Conservation (phyloP, 1,284 basidiomycete genomes). For the Malassezia slooffiae region DNA sequence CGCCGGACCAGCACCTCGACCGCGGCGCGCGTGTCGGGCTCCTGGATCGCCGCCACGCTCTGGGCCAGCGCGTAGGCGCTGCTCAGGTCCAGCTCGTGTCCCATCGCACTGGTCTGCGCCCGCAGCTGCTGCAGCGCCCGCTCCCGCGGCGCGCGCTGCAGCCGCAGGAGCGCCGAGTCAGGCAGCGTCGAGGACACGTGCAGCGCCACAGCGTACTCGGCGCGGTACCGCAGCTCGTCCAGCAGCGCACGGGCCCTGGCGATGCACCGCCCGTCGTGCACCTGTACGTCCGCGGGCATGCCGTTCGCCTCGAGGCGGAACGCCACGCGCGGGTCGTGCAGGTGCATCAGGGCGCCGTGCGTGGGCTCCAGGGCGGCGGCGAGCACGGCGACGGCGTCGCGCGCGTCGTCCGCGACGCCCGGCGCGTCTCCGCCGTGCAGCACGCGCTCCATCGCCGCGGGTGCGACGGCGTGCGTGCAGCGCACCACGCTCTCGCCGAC, state of each 20-base stretch:
- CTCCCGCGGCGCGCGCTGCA: constrained; percentile 84
- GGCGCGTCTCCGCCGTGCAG: too few relatives aligned
- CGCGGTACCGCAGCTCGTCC: constrained; percentile 92
- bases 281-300: too few relatives aligned
- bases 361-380: background rate
- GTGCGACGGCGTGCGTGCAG: background rate
- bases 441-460: too few relatives aligned
- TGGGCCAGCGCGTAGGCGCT: constrained; percentile 72
- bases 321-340: background rate
- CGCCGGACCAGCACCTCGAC: constrained; percentile 74
- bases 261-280: too few relatives aligned
- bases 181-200: constrained; percentile 85
- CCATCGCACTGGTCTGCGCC: constrained; percentile 57
- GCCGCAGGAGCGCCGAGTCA: constrained; percentile 83
- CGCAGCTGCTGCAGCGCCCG: constrained; percentile 49
- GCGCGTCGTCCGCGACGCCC: too few relatives aligned
- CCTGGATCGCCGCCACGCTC: constrained; percentile 61
- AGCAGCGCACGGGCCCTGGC: constrained; percentile 70
- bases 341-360: constrained; percentile 58
- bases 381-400: too few relatives aligned
- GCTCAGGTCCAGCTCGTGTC: constrained; percentile 66
- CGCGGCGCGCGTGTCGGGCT: constrained; percentile 55
- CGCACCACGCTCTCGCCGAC: constrained; percentile 77
- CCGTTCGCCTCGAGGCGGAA: too few relatives aligned
- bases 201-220: constrained; percentile 80